These are phyloP conservation scores for Alternaria triticimaculans DNA, from an alignment of 2,329 filamentous ascomycete genomes.

Conservation along the genomic window DNA sequence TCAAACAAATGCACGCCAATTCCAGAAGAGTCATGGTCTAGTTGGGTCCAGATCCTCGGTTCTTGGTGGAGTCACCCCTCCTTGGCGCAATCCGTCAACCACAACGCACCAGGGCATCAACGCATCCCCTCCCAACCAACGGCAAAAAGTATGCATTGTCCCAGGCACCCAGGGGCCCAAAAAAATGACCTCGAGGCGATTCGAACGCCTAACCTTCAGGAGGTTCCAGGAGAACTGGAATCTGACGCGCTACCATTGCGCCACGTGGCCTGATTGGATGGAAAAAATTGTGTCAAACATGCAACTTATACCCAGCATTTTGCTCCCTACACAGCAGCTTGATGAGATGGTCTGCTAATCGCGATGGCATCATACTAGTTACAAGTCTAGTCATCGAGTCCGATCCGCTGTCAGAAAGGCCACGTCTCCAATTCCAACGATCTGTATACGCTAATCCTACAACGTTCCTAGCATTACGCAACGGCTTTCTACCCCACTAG, in stretches of 20 bases:
- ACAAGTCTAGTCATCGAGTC: not conserved
- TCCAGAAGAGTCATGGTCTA: not conserved
- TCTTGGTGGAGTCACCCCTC: slow-evolving; percentile 6
- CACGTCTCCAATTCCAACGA: not conserved
- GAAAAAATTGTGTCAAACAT: not conserved
- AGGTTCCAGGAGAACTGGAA: slow-evolving; percentile 32
- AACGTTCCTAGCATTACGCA: not conserved
- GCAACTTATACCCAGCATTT: not conserved
- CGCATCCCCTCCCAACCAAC: not conserved
- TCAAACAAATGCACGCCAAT: not conserved
- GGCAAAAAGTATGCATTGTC: not conserved
- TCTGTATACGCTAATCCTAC: not conserved
- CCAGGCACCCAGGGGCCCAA: not conserved
- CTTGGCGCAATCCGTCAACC: slow-evolving; percentile 4
- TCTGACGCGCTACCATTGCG: slow-evolving; percentile 43
- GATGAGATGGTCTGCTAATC: not conserved
- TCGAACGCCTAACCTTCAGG: slow-evolving; percentile 41
- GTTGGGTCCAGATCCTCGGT: slow-evolving; percentile 4
- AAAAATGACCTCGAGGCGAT: slow-evolving; percentile 33
- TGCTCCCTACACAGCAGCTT: not conserved
- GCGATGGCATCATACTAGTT: not conserved
- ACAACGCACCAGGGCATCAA: not conserved
- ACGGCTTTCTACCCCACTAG: not conserved
- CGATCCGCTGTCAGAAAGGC: slow-evolving; percentile 1
- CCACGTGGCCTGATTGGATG: slow-evolving; percentile 32